Evolutionary conservation across 1,284 basidiomycete species (phyloP), one percentile per base, ranked within the genome.

Genomic region (Hortiboletus rubellus): DNA sequence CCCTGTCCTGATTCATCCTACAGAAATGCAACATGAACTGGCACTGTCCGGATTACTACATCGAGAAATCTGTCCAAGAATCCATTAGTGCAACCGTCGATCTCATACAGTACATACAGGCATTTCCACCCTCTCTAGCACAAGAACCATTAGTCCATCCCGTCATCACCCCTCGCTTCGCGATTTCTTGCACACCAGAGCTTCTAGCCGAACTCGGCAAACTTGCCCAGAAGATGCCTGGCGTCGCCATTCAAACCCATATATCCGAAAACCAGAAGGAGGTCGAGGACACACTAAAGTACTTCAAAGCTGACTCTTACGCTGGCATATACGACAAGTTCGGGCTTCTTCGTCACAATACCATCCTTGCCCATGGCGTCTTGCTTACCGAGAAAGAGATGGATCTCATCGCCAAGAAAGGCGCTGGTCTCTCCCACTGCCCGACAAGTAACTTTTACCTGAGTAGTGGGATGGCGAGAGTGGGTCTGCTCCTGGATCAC

Each of bases 1-100:
- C 36, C 33, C n/a, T 57, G 36, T 38, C 27, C 50, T 72, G 40
- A 70, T 34, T n/a, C 50, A 11, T 43, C 37, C 53, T 12, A n/a
- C 66, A 92, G 89, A 92, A 96, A 87, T 98, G 96, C 74, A 95
- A 93, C 76, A 98, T 98, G 94, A 83, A 98, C 76, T 81, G 60
- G 63, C 82, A 95, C 67, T 81, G 77, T 43, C 86, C 91, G 0
- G 72, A 79, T 12, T 76, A 84, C 68, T 98, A 96, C 73, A 73
- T 87, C 63, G 94, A 97, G 72, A 67, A 78, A 5, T 86, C 84
- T 5, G 70, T 78, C 27, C 73, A 79, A 38, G 72, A 72, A 15
- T 92, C 91, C 10, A 66, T 94, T 5, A 63, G 68, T 0, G 80
- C 80, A 45, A 94, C 93, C 0, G 70, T 77, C 52, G 74, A 77